Base-by-base conservation (phyloP, 345 rosid genomes). In the Gossypium raimondii region DNA sequence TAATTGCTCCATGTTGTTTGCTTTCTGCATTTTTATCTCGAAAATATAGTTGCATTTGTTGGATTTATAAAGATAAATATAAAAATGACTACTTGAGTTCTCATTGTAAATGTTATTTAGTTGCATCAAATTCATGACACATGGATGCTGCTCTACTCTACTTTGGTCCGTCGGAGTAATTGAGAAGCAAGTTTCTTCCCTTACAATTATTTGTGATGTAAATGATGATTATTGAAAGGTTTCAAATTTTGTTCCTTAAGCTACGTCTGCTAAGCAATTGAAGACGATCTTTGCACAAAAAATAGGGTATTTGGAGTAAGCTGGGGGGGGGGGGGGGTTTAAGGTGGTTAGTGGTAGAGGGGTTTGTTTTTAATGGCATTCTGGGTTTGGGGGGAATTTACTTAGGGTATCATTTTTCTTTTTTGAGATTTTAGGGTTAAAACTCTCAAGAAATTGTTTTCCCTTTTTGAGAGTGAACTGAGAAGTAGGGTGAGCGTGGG, bases 31-130 rank as follows among this genome's bases (percentile, higher is more conserved):
- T 51, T 68, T 67, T 50, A 0, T 9, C 13, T 51, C 5, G 75
- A 25, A 72, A 75, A 74, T 75, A 55, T 69, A 78, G 75, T 57
- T 75, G 57, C 66, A 79, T 63, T 60, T 72, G 64, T 79, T 13
- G 27, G 65, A 48, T 59, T 60, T 47, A 44, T 53, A 61, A 70
- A 74, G 78, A 66, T 79, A 73, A 69, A 76, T 71, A 63, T 27
- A n/a, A 43, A 75, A 77, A 76, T 76, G 69, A 71, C 24, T 68
- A 25, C 9, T 2, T 12, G 9, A 12, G 44, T 60, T 64, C 52
- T 63, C 5, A 34, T 11, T 2, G 29, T 14, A 11, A n/a, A 1
- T 18, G 20, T 44, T n/a, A 44, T 51, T 73, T 24, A 18, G 3
- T 76, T 57, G 13, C 18, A 9, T 18, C 34, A 20, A 20, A 16